Evolutionary conservation across 1,284 basidiomycete species (phyloP).

Genomic region (Naganishia albida): DNA sequence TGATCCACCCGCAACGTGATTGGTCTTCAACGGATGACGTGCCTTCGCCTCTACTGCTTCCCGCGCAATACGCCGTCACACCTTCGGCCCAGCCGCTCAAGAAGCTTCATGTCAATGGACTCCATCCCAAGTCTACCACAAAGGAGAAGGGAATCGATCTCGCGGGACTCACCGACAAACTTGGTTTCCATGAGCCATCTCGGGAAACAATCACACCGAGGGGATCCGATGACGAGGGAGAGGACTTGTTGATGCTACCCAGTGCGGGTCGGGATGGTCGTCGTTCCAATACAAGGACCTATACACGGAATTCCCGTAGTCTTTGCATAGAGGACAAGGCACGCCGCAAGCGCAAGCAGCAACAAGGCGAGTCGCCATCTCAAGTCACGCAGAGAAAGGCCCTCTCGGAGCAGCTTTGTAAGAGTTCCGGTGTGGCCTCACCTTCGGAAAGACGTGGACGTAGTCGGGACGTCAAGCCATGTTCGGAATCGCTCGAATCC

Average conservation of each 20-base stretch:
- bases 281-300: neutral
- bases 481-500: conserved; percentile 9
- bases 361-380: neutral
- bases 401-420: neutral
- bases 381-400: neutral
- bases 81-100: neutral
- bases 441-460: conserved; percentile 25
- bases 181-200: conserved; percentile 17
- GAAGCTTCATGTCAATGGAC: neutral
- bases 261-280: no score
- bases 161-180: conserved; percentile 16
- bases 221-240: conserved; percentile 23
- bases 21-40: neutral
- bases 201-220: conserved; percentile 19
- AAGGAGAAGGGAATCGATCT: neutral
- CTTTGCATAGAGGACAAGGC: conserved; percentile 21
- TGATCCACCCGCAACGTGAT: conserved; percentile 6
- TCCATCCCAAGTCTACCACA: neutral
- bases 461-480: conserved; percentile 22
- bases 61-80: neutral
- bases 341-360: neutral
- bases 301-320: conserved; percentile 8
- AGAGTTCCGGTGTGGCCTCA: neutral
- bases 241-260: neutral
- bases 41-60: conserved; percentile 20